These are phyloP conservation scores for Cicer bijugum DNA, from an alignment of 306 rosid species.

Conservation along the genomic window DNA sequence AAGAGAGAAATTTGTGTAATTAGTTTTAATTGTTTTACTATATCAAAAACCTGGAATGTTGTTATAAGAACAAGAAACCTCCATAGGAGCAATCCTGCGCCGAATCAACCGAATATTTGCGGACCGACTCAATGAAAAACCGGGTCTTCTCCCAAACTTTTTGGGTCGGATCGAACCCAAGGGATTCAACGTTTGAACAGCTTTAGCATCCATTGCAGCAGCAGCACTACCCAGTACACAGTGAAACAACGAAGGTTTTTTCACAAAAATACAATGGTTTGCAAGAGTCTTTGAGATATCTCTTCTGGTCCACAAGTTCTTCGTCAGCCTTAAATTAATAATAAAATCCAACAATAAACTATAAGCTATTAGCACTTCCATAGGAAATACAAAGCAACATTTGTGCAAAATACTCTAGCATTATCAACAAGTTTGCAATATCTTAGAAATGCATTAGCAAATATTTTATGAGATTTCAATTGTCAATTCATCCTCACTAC, in stretches of 20 bases:
- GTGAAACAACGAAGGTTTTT: constrained; percentile 28
- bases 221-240: background rate
- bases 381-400: too few relatives aligned
- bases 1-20: background rate
- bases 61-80: constrained; percentile 61
- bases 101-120: constrained; percentile 49
- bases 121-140: constrained; percentile 45
- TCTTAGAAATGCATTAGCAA: too few relatives aligned
- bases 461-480: too few relatives aligned
- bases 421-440: too few relatives aligned
- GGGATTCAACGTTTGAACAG: constrained; percentile 49
- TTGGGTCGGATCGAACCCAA: constrained; percentile 55
- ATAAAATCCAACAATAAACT: too few relatives aligned
- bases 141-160: constrained; percentile 43
- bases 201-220: constrained; percentile 60
- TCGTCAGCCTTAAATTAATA: too few relatives aligned
- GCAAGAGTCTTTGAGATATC: too few relatives aligned
- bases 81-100: constrained; percentile 47
- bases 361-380: too few relatives aligned
- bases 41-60: constrained; percentile 64
- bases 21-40: background rate
- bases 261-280: background rate
- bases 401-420: too few relatives aligned
- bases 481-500: too few relatives aligned
- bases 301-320: too few relatives aligned